Percentiles rank a stretch among this genome's conserved stretches.
Evolutionary conservation across 805 yeast species (phyloP).

Genomic region (Groenewaldozyma tartarivorans): DNA sequence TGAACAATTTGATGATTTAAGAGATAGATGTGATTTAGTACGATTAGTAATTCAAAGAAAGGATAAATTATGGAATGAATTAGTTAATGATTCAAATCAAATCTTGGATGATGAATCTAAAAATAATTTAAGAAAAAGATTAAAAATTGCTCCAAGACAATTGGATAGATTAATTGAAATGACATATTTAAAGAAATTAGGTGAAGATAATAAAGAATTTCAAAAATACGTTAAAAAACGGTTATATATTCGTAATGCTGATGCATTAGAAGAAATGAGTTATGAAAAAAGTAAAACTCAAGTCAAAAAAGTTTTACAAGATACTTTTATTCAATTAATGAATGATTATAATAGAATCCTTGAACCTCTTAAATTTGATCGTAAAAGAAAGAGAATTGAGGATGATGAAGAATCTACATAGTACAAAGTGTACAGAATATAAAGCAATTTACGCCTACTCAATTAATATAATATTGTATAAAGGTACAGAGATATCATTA

Average conservation of each 20-base stretch:
- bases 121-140: constrained; percentile 25
- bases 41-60: constrained; percentile 29
- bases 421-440: too few species aligned
- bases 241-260: constrained; percentile 68
- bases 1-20: constrained; percentile 80
- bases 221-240: constrained; percentile 65
- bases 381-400: constrained; percentile 9
- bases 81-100: constrained; percentile 7
- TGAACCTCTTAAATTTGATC: constrained; percentile 12
- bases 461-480: too few species aligned
- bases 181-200: constrained; percentile 49
- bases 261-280: constrained; percentile 52
- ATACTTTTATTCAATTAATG: constrained; percentile 59
- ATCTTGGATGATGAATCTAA: constrained; percentile 33
- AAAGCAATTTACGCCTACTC: too few species aligned
- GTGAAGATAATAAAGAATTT: constrained; percentile 27
- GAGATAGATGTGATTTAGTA: constrained; percentile 72
- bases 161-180: constrained; percentile 70
- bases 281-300: constrained; percentile 38
- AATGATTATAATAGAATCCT: constrained; percentile 62
- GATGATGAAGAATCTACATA: background rate
- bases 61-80: constrained; percentile 9
- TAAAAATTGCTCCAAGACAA: constrained; percentile 70
- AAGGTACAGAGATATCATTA: too few species aligned
- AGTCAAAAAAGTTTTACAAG: constrained; percentile 61